phyloP scores from a whole-genome alignment of 306 rosid species.

The Vigna unguiculata region DNA sequence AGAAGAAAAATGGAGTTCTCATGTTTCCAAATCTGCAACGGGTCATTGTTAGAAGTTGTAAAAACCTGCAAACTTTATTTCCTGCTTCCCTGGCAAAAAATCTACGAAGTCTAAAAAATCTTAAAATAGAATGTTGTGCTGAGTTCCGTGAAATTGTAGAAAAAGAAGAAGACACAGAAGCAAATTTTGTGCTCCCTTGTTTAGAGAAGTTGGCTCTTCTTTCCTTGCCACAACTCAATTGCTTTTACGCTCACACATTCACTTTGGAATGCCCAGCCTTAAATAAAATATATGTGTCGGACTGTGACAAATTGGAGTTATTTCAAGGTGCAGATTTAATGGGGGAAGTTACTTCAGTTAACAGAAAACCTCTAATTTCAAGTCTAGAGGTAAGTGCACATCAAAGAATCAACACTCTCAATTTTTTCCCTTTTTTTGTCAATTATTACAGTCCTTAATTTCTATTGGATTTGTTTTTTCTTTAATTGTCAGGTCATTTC shows the following conservation, averaged over 20 bases:
- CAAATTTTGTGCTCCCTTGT: neutral
- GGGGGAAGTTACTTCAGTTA: neutral
- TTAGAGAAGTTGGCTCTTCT: neutral
- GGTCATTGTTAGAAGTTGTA: neutral
- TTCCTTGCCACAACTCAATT: neutral
- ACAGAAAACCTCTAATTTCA: neutral
- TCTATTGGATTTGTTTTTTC: neutral
- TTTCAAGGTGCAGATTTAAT: neutral
- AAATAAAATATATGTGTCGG: accelerated
- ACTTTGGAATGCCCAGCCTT: neutral
- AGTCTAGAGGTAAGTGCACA: neutral
- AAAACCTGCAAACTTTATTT: neutral
- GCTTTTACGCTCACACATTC: neutral
- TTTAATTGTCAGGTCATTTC: neutral
- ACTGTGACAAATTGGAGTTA: neutral
- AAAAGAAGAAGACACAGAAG: neutral
- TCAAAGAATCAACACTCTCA: neutral
- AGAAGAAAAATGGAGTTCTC: neutral
- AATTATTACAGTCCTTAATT: too few species aligned
- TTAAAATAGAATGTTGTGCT: neutral
- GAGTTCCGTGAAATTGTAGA: neutral
- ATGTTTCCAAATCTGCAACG: neutral
- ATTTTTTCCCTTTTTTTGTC: too few species aligned
- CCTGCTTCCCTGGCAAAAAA: neutral
- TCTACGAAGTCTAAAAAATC: neutral